A percentile compares a stretch with the other conserved stretches of the same genome.
These are phyloP conservation scores for Tuber borchii DNA, from an alignment of 495 filamentous ascomycete genomes.

Conservation along the genomic window DNA sequence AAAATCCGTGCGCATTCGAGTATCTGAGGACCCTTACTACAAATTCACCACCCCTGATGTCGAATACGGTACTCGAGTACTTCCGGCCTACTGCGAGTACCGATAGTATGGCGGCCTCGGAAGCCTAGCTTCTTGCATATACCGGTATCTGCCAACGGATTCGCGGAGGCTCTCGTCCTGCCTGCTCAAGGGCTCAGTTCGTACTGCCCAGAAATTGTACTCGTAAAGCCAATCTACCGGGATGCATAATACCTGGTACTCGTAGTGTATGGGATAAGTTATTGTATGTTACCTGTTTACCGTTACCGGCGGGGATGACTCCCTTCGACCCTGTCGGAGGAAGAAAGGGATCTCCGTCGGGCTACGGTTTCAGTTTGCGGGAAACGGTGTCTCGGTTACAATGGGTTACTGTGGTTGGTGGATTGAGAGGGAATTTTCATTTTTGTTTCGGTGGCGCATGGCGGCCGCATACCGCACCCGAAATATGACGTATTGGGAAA, in stretches of 20 bases:
- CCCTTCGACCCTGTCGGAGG: neutral
- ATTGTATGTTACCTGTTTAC: neutral
- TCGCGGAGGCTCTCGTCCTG: neutral
- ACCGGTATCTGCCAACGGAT: neutral
- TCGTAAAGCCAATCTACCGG: neutral
- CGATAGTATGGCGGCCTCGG: neutral
- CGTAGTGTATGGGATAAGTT: neutral
- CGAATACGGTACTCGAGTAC: too few relatives aligned
- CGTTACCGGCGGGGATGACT: neutral
- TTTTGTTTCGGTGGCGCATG: conserved; percentile 7
- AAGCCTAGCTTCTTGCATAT: neutral
- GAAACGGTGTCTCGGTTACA: neutral
- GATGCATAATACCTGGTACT: neutral
- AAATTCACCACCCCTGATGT: too few relatives aligned
- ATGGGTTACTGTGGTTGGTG: neutral
- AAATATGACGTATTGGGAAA: conserved; percentile 9
- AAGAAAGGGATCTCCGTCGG: neutral
- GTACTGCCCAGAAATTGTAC: neutral
- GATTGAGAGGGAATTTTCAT: neutral
- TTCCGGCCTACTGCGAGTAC: too few relatives aligned
- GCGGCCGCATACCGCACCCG: neutral
- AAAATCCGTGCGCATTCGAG: too few relatives aligned
- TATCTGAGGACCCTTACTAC: too few relatives aligned
- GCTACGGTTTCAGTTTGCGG: neutral
- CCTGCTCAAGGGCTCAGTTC: too few relatives aligned